These are phyloP conservation scores for Suillus discolor DNA, from an alignment of 768 basidiomycete genomes.

Conservation along the genomic window DNA sequence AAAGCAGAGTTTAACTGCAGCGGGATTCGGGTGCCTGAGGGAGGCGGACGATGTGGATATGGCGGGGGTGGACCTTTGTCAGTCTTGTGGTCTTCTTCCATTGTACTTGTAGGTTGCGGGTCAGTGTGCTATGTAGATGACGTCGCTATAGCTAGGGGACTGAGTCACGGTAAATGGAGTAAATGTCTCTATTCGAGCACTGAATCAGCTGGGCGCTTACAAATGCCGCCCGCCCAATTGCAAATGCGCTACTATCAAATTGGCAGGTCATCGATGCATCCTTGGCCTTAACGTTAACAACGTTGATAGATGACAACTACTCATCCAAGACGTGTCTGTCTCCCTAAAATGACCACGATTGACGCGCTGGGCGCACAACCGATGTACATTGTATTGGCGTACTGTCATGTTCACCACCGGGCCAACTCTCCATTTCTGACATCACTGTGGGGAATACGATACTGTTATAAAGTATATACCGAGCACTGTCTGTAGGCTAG, in stretches of 20 bases:
- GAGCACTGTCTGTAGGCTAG: conserved; percentile 20
- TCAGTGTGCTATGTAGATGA: background rate
- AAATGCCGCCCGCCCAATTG: background rate
- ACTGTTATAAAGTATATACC: background rate
- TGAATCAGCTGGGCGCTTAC: conserved; percentile 11
- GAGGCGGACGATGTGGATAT: conserved; percentile 37
- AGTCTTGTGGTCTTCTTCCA: conserved; percentile 1
- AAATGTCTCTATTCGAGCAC: no score
- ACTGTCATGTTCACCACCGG: background rate
- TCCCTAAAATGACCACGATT: no score
- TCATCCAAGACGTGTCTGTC: no score
- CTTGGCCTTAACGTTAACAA: no score
- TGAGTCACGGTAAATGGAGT: no score
- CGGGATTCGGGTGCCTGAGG: conserved; percentile 70
- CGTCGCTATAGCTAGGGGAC: no score
- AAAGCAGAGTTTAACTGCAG: conserved; percentile 43
- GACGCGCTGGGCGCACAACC: background rate
- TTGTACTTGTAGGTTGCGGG: background rate
- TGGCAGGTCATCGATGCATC: no score
- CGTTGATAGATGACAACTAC: no score
- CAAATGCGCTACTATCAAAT: no score
- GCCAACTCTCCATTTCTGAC: conserved; percentile 8
- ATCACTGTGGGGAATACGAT: background rate
- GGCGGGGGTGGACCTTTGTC: background rate
- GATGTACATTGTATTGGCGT: no score